Evolutionary conservation across 805 yeast genomes (phyloP), one percentile per base, ranked within the genome.

Genomic region (Cephaloascus fragrans): DNA sequence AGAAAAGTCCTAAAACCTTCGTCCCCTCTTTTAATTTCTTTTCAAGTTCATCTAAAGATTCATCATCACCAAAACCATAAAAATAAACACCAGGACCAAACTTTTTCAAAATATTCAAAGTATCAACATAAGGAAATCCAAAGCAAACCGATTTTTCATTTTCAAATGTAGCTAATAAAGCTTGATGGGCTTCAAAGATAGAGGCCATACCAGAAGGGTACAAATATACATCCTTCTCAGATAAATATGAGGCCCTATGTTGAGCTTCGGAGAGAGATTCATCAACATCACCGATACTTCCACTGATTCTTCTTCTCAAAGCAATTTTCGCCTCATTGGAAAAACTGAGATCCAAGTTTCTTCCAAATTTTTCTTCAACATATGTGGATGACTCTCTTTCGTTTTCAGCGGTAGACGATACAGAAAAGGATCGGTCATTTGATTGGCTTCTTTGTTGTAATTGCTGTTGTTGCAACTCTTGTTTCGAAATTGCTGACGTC

Each of bases 51-150:
- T 69, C 76, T 37, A 88, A 57, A 1, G 87, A 72, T 18, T 66
- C 69, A 41, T 77, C 81, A 50, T 86, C 95, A 17, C 96, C 96
- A 47, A 75, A 64, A 3, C 96, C 96, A 46, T 80, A 77, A 56
- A 88, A 90, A 47, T 79, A 79, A 32, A 83, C 84, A 29, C 97
- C 97, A 3, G 89, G 84, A 14, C 97, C 97, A 70, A 88, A 93
- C 57, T 89, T 90, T 51, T 73, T 72, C 50, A 93, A 67, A 42
- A 93, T 79, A 48, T 85, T 86, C 40, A 87, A 68, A 0, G 97
- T 89, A 56, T 93, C 97, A 20, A 86, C 93, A 57, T 90, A 93
- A 4, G 97, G 96, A 62, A 89, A 88, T 1, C 99, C 99, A 59
- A 85, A 90, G 61, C 96, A 87, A 2, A 88, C 95, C 1, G 95